A percentile compares a stretch with the other conserved stretches of the same genome.
Evolutionary conservation across 2,329 filamentous ascomycete species (phyloP).

Genomic region (Hypoxylon sp.): DNA sequence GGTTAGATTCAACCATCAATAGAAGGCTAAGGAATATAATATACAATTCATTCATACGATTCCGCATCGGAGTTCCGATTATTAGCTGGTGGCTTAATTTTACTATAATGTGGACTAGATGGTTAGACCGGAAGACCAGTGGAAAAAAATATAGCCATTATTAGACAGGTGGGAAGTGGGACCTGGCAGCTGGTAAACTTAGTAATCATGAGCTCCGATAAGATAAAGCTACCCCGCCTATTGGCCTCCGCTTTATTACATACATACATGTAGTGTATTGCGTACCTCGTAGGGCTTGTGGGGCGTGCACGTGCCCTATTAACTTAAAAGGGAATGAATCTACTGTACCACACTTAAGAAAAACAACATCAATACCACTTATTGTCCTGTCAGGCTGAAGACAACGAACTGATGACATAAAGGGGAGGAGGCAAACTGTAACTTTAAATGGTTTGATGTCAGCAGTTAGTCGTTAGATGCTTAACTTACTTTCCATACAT

Average conservation of each 20-base stretch:
- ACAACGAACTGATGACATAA: slow-evolving; percentile 53
- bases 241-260: slow-evolving; percentile 30
- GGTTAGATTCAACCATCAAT: not conserved
- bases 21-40: not conserved
- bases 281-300: slow-evolving; percentile 32
- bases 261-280: too few species aligned
- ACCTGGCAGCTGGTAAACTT: not conserved
- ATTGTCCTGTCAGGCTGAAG: slow-evolving; percentile 30
- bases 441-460: slow-evolving; percentile 13
- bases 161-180: not conserved
- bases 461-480: slow-evolving; percentile 15
- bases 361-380: too few species aligned
- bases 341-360: too few species aligned
- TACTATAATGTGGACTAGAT: not conserved
- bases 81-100: not conserved
- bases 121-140: not conserved
- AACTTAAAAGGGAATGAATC: too few species aligned
- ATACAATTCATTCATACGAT: not conserved
- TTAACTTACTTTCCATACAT: not conserved
- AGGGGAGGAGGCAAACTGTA: slow-evolving; percentile 24
- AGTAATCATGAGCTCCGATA: slow-evolving; percentile 48
- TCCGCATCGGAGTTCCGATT: not conserved
- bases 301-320: too few species aligned
- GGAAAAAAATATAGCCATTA: not conserved
- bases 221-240: slow-evolving; percentile 55